Evolutionary conservation across 2,329 filamentous ascomycete species (phyloP).

Genomic region (Cladophialophora immunda): DNA sequence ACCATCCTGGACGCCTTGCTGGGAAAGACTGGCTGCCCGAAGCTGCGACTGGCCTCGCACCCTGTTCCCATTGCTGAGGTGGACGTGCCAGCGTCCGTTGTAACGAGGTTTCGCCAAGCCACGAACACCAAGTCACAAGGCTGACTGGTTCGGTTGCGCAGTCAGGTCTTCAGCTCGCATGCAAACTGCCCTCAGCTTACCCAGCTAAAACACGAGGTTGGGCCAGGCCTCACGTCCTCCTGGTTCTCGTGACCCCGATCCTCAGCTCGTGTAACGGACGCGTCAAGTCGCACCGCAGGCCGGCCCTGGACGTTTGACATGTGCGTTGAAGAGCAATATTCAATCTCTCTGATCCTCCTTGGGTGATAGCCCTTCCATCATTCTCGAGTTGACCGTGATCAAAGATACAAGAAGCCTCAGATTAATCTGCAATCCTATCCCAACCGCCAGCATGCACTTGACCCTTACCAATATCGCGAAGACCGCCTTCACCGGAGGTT

Average conservation of each 20-base stretch:
- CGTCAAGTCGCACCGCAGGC: background rate
- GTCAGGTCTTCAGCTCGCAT: conserved; percentile 6
- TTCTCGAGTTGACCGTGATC: background rate
- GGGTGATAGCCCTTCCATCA: background rate
- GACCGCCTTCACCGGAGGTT: conserved; percentile 22
- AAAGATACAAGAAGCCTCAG: background rate
- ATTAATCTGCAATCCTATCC: background rate
- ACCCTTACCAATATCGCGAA: conserved; percentile 27
- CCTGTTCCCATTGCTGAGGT: background rate
- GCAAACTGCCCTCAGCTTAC: conserved; percentile 12
- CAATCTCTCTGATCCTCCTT: background rate
- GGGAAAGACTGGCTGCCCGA: background rate
- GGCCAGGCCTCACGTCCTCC: background rate
- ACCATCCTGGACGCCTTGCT: background rate
- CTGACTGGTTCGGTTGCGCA: conserved; percentile 18
- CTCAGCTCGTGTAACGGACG: conserved; percentile 12
- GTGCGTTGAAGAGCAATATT: background rate
- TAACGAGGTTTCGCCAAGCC: conserved; percentile 3
- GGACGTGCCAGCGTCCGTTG: background rate
- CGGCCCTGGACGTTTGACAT: background rate
- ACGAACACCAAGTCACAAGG: background rate
- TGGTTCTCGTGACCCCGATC: conserved; percentile 1
- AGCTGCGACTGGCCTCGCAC: background rate
- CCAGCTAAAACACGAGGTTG: background rate
- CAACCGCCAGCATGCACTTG: conserved; percentile 16